Evolutionary conservation across 352 stramenopile species (phyloP).

Genomic region (Phytophthora sansomeana): DNA sequence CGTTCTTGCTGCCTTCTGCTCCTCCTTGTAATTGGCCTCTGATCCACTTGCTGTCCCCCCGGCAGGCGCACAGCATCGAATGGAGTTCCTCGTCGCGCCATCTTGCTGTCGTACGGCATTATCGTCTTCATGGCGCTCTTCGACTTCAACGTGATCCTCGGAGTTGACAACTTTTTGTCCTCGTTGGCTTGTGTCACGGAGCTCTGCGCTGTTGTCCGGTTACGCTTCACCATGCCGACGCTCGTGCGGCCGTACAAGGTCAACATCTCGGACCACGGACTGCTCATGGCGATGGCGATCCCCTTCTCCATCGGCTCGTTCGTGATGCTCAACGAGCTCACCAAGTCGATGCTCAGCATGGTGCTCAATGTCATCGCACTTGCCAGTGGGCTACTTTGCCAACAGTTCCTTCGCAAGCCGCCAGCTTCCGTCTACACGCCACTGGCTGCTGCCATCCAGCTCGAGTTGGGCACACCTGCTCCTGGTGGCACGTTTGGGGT

Average conservation of each 20-base stretch:
- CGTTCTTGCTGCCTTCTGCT: constrained; percentile 23
- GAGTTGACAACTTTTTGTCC: constrained; percentile 95
- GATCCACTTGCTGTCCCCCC: constrained; percentile 17
- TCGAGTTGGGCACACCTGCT: constrained; percentile 28
- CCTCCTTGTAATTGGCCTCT: constrained; percentile 21
- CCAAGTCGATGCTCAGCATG: constrained; percentile 62
- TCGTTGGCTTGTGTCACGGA: constrained; percentile 91
- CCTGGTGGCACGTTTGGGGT: constrained; percentile 29
- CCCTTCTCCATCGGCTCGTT: constrained; percentile 69
- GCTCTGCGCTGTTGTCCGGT: constrained; percentile 90
- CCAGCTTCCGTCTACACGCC: constrained; percentile 49
- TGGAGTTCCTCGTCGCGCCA: constrained; percentile 63
- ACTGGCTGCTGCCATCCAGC: constrained; percentile 39
- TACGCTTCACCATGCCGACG: constrained; percentile 81
- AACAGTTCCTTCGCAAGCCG: constrained; percentile 58
- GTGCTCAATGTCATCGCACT: constrained; percentile 63
- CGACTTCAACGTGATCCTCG: constrained; percentile 89
- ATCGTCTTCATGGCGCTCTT: constrained; percentile 91
- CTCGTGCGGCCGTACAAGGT: constrained; percentile 85
- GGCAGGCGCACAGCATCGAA: constrained; percentile 59
- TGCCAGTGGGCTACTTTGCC: constrained; percentile 57
- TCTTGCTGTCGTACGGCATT: constrained; percentile 88
- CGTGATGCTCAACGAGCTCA: constrained; percentile 74
- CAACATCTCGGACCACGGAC: constrained; percentile 59
- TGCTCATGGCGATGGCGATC: constrained; percentile 55